A percentile compares a stretch with the other conserved stretches of the same genome.
phyloP scores from a whole-genome alignment of 345 rosid species.

The Schrenkiella parvula region DNA sequence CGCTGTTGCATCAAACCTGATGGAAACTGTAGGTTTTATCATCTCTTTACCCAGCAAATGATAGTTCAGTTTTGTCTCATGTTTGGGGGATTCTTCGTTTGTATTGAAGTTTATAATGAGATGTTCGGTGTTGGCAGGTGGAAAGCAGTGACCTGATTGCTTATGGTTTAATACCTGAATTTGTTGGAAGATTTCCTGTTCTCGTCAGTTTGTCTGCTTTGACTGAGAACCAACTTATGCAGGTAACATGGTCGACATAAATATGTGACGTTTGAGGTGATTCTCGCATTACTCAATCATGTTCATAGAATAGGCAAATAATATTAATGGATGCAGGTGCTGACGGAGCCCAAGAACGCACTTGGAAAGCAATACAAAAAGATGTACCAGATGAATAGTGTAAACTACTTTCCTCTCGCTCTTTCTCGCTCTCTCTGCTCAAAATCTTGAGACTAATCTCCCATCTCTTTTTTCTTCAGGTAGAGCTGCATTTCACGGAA shows the following conservation, averaged over 20 bases:
- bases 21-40: conserved; percentile 72
- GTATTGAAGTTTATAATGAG: not conserved
- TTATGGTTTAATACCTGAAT: conserved; percentile 96
- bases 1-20: conserved; percentile 68
- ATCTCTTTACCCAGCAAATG: not conserved
- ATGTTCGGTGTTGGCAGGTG: conserved; percentile 51
- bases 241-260: conserved; percentile 41
- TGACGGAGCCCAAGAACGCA: conserved; percentile 95
- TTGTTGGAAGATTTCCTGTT: conserved; percentile 96
- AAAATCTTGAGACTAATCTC: conserved; percentile 4
- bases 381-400: conserved; percentile 90
- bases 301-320: too few relatives aligned
- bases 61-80: not conserved
- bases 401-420: conserved; percentile 31
- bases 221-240: conserved; percentile 91
- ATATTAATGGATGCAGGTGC: conserved; percentile 63
- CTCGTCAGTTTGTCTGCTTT: conserved; percentile 94
- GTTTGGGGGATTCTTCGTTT: not conserved
- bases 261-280: not conserved
- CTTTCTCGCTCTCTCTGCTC: not conserved
- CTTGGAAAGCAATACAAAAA: conserved; percentile 93
- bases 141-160: conserved; percentile 95
- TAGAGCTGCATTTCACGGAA: conserved; percentile 78
- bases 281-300: not conserved
- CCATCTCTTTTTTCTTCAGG: conserved; percentile 44